Evolutionary conservation across 108 stramenopile species (phyloP), one percentile per base, ranked within the genome.

Genomic region (Cyclotella sp.): DNA sequence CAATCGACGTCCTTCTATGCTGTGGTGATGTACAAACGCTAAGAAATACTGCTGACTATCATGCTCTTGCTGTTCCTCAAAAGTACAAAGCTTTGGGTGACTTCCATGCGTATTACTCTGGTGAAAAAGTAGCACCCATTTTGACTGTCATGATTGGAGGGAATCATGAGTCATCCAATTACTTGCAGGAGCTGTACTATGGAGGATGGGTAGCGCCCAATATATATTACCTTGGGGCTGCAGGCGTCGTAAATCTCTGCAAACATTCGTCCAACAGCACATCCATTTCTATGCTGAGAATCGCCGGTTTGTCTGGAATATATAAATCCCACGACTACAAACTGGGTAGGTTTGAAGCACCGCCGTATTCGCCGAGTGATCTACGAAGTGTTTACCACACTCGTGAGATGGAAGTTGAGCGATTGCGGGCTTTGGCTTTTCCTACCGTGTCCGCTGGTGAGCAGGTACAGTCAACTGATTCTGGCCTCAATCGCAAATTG

Each of bases 161-260:
- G 0, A 99, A 99, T 88, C 99, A 99, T 80, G 99, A 99, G 77
- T 97, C 98, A 24, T 95, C 94, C 13, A 92, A 94, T 62, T 85
- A 96, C 26, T 77, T 99, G 24, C 93, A 97, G 61, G 97, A 97
- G 75, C 82, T 99, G 52, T 85, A 91, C 70, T 98, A 98, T 77
- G 99, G 99, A 11, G 99, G 99, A 6, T 99, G 97, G 96, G 96
- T 97, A 1, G 99, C 99, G 10, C 98, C 98, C 3, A 98, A 99
- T 52, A 98, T 99, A 30, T 99, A 97, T 82, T 99, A 97, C 76
- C 43, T 99, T 30, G 99, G 96, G 14, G 90, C 90, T 14, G 94
- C 97, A 1, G 97, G 98, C 0, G 91, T 96, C 9, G 85, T 99
- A 24, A 82, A 82, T 43, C 0, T 82, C 9, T 76, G 75, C 75